phyloP scores from a whole-genome alignment of 345 rosid species.

The Noccaea caerulescens region DNA sequence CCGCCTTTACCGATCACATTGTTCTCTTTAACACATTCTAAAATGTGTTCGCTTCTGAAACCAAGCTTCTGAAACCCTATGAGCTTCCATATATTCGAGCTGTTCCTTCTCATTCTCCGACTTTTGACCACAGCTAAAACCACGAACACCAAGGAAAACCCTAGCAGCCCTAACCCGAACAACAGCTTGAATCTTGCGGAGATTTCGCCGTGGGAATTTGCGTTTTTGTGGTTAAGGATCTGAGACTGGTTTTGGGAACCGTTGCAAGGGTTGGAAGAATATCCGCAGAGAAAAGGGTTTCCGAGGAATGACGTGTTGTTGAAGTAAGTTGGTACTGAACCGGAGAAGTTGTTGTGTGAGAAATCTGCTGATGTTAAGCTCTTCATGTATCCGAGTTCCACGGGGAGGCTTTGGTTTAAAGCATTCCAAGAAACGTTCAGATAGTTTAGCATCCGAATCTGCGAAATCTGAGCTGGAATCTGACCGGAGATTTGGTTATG shows the following conservation, averaged over 20 bases:
- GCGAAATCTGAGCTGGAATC: slow-evolving; percentile 59
- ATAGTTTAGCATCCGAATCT: slow-evolving; percentile 68
- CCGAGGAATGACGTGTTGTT: slow-evolving; percentile 83
- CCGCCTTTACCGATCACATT: slow-evolving; percentile 91
- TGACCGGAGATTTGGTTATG: slow-evolving; percentile 69
- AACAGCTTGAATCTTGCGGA: slow-evolving; percentile 70
- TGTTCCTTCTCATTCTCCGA: slow-evolving; percentile 44
- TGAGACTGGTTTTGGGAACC: slow-evolving; percentile 45
- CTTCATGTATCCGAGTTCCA: slow-evolving; percentile 69
- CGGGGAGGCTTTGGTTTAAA: slow-evolving; percentile 64
- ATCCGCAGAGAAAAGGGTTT: slow-evolving; percentile 89
- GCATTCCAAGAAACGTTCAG: slow-evolving; percentile 84
- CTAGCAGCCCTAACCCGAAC: slow-evolving; percentile 70
- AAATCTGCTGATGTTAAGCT: slow-evolving; percentile 84
- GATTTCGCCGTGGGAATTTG: slow-evolving; percentile 36
- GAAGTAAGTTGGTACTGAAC: slow-evolving; percentile 76
- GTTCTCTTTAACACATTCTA: slow-evolving; percentile 91
- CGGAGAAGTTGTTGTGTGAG: slow-evolving; percentile 84
- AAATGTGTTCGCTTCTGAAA: slow-evolving; percentile 67
- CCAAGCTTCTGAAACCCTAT: slow-evolving; percentile 83
- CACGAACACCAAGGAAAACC: slow-evolving; percentile 71
- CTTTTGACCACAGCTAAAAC: slow-evolving; percentile 70
- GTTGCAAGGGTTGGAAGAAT: slow-evolving; percentile 65
- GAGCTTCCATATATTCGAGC: slow-evolving; percentile 72
- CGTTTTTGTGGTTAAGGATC: slow-evolving; percentile 40